A percentile compares a stretch with the other conserved stretches of the same genome.
These are phyloP conservation scores for Triadica sebifera DNA, from an alignment of 345 rosid species.

Conservation along the genomic window DNA sequence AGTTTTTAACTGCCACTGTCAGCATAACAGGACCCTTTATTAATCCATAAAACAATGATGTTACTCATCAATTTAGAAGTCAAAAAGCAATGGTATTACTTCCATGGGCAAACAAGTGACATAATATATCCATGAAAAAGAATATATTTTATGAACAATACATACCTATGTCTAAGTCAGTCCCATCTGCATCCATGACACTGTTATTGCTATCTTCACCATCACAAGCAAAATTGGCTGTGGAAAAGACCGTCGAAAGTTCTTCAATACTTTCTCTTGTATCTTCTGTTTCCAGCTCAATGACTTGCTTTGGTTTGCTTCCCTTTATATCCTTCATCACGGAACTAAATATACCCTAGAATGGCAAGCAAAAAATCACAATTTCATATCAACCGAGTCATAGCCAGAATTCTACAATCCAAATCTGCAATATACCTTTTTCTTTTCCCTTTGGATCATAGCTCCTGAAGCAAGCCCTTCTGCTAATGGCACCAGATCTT, in stretches of 20 bases:
- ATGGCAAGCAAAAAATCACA: constrained; percentile 15
- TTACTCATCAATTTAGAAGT: too few relatives aligned
- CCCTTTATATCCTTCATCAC: constrained; percentile 58
- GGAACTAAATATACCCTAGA: constrained; percentile 82
- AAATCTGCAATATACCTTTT: constrained; percentile 43
- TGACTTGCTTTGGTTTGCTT: constrained; percentile 49
- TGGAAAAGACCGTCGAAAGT: constrained; percentile 51
- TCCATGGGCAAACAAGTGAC: background rate
- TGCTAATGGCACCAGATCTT: constrained; percentile 34
- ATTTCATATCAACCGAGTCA: background rate
- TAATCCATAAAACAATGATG: background rate
- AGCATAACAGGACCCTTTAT: background rate
- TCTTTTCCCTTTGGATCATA: constrained; percentile 62
- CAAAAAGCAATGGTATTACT: background rate
- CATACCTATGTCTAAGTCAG: constrained; percentile 67
- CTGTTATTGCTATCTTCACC: constrained; percentile 29
- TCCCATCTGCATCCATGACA: constrained; percentile 40
- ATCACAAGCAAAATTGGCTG: constrained; percentile 50
- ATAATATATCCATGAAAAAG: background rate
- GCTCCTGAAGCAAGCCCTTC: constrained; percentile 37
- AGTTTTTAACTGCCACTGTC: background rate
- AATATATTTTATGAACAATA: background rate
- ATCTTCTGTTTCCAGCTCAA: constrained; percentile 60
- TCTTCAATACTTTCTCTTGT: constrained; percentile 63
- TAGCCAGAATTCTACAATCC: background rate